phyloP scores from a whole-genome alignment of 2,329 filamentous ascomycete genomes.

The Capronia americana region DNA sequence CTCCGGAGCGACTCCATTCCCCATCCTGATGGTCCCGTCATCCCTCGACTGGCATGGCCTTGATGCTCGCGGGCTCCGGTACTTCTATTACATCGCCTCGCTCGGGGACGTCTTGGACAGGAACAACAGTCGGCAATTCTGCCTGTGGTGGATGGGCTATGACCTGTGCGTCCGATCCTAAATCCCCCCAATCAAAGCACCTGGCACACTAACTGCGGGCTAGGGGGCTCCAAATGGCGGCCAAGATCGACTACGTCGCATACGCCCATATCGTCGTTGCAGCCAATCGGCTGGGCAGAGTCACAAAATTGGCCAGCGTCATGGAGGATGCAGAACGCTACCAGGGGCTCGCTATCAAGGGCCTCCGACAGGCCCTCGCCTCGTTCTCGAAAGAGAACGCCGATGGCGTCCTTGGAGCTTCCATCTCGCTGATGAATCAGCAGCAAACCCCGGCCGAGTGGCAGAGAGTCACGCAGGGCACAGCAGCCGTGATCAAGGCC shows the following conservation, averaged over 20 bases:
- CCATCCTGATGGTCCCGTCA: slow-evolving; percentile 7
- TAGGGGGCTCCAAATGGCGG: slow-evolving; percentile 17
- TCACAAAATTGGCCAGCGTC: slow-evolving; percentile 15
- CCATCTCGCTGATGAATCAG: slow-evolving; percentile 68
- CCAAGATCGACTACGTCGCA: slow-evolving; percentile 19
- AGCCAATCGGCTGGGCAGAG: slow-evolving; percentile 11
- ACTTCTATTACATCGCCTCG: slow-evolving; percentile 14
- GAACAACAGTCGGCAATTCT: slow-evolving; percentile 8
- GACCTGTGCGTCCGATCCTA: slow-evolving; percentile 9
- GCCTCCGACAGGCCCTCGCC: slow-evolving; percentile 82
- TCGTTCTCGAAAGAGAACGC: slow-evolving; percentile 83
- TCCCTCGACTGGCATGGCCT: slow-evolving; percentile 19
- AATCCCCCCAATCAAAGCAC: background rate
- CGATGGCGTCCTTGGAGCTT: slow-evolving; percentile 87
- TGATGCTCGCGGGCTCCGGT: slow-evolving; percentile 15
- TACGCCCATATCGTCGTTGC: slow-evolving; percentile 20
- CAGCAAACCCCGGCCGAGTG: slow-evolving; percentile 16
- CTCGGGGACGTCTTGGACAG: slow-evolving; percentile 7
- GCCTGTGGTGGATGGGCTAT: slow-evolving; percentile 16
- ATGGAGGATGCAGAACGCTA: slow-evolving; percentile 62
- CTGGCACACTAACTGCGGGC: background rate
- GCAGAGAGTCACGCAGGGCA: slow-evolving; percentile 15
- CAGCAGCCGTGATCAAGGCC: slow-evolving; percentile 9
- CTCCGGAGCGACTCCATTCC: slow-evolving; percentile 3
- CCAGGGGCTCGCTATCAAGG: slow-evolving; percentile 80